Percentiles rank a stretch among this genome's conserved stretches.
phyloP scores from a whole-genome alignment of 2,329 filamentous ascomycete genomes.

The Aaosphaeria pasadenensis region DNA sequence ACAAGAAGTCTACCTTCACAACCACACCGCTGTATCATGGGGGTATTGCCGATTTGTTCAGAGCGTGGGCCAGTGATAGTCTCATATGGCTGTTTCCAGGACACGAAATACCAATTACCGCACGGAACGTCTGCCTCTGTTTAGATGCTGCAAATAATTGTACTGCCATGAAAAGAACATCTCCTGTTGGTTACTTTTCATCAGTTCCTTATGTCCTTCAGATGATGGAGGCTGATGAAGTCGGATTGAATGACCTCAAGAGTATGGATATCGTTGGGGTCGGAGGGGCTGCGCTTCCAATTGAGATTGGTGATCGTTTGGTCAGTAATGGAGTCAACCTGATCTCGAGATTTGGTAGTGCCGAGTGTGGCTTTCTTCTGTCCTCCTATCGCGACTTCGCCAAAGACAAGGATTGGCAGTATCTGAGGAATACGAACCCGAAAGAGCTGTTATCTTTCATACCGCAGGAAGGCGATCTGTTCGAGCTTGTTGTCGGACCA shows the following conservation, averaged over 20 bases:
- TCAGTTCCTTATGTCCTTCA: constrained; percentile 79
- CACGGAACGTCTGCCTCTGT: constrained; percentile 50
- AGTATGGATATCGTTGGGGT: constrained; percentile 62
- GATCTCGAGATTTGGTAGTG: constrained; percentile 62
- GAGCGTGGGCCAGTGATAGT: constrained; percentile 59
- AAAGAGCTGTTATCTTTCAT: constrained; percentile 48
- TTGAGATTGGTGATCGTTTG: constrained; percentile 52
- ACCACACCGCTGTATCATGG: constrained; percentile 67
- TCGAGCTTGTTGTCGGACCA: constrained; percentile 54
- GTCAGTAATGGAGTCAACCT: constrained; percentile 53
- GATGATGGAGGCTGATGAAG: constrained; percentile 85
- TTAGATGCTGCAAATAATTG: constrained; percentile 38
- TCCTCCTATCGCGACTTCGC: constrained; percentile 58
- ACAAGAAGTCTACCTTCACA: constrained; percentile 54
- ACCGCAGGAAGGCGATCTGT: constrained; percentile 37
- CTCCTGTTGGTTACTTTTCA: constrained; percentile 52
- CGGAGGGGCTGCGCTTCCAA: constrained; percentile 59
- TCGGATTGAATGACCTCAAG: constrained; percentile 66
- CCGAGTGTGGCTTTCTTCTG: constrained; percentile 64
- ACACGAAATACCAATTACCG: constrained; percentile 55
- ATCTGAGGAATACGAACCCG: constrained; percentile 47
- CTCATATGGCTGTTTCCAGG: constrained; percentile 63
- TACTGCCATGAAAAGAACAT: constrained; percentile 34
- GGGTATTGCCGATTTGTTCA: constrained; percentile 60
- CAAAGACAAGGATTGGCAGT: constrained; percentile 60